Evolutionary conservation across 352 stramenopile species (phyloP).

Genomic region (Globisporangium carolinianum): DNA sequence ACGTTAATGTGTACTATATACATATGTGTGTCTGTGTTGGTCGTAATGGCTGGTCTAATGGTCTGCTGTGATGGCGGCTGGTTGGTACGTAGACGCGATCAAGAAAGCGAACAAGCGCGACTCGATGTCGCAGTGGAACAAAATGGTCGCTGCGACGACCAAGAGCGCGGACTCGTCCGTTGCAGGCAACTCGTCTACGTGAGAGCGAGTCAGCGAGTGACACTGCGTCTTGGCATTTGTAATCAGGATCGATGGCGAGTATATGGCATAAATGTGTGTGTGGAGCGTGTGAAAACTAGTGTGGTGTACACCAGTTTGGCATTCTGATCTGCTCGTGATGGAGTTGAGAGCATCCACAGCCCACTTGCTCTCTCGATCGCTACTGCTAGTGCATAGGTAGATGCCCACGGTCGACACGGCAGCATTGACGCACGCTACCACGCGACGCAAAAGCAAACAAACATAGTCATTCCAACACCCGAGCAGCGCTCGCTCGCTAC

Average conservation of each 20-base stretch:
- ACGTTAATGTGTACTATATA: slow-evolving; percentile 14
- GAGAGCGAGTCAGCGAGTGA: background rate
- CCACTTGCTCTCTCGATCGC: background rate
- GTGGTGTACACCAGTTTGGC: background rate
- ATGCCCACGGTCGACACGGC: too few species aligned
- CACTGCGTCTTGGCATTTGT: background rate
- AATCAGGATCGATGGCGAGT: background rate
- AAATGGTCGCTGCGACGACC: slow-evolving; percentile 56
- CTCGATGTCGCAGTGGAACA: slow-evolving; percentile 70
- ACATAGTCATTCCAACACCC: too few species aligned
- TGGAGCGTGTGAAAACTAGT: background rate
- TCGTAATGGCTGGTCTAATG: background rate
- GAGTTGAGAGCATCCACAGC: too few species aligned
- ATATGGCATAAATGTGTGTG: background rate
- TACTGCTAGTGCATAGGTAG: too few species aligned
- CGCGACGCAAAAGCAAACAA: too few species aligned
- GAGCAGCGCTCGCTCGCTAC: too few species aligned
- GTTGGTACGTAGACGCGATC: slow-evolving; percentile 41
- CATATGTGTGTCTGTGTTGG: background rate
- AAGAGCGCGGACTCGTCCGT: background rate
- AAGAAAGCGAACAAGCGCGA: slow-evolving; percentile 79
- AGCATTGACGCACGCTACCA: too few species aligned
- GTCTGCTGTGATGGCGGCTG: background rate
- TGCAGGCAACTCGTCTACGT: too few species aligned
- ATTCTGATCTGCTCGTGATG: too few species aligned